These are phyloP conservation scores for Hymenoscyphus scutula DNA, from an alignment of 2,329 filamentous ascomycete species.

Conservation along the genomic window DNA sequence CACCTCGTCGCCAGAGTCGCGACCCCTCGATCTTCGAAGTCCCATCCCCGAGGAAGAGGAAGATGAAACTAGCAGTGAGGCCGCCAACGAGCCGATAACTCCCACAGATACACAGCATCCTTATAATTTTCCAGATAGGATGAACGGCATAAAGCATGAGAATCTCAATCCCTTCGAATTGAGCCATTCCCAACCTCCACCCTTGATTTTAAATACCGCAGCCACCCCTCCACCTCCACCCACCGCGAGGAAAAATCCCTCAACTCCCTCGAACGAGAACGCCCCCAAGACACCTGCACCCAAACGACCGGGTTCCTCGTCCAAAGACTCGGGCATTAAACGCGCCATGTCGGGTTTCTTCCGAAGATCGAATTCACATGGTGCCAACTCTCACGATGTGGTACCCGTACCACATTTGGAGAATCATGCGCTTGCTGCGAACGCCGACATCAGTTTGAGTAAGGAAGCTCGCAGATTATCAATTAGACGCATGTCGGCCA, in stretches of 20 bases:
- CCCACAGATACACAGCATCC: slow-evolving; percentile 58
- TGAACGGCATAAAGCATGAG: slow-evolving; percentile 13
- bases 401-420: slow-evolving; percentile 10
- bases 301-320: slow-evolving; percentile 16
- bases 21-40: slow-evolving; percentile 48
- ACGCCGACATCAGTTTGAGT: slow-evolving; percentile 21
- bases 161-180: slow-evolving; percentile 10
- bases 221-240: slow-evolving; percentile 20
- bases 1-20: slow-evolving; percentile 29
- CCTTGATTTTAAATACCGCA: slow-evolving; percentile 27
- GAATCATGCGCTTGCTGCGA: slow-evolving; percentile 13
- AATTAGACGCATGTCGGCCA: slow-evolving; percentile 24
- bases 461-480: slow-evolving; percentile 22
- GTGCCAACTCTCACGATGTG: slow-evolving; percentile 7
- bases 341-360: slow-evolving; percentile 27
- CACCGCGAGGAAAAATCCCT: background rate
- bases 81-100: slow-evolving; percentile 58
- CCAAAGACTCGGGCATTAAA: slow-evolving; percentile 19
- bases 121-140: slow-evolving; percentile 47
- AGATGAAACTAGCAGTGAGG: slow-evolving; percentile 58
- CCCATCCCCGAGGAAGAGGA: slow-evolving; percentile 54
- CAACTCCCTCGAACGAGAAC: slow-evolving; percentile 3
- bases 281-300: slow-evolving; percentile 12
- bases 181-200: slow-evolving; percentile 12
- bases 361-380: slow-evolving; percentile 22